Evolutionary conservation across 164 flowering plant species (phyloP), one percentile per base, ranked within the genome.

Genomic region (Taxillus chinensis): DNA sequence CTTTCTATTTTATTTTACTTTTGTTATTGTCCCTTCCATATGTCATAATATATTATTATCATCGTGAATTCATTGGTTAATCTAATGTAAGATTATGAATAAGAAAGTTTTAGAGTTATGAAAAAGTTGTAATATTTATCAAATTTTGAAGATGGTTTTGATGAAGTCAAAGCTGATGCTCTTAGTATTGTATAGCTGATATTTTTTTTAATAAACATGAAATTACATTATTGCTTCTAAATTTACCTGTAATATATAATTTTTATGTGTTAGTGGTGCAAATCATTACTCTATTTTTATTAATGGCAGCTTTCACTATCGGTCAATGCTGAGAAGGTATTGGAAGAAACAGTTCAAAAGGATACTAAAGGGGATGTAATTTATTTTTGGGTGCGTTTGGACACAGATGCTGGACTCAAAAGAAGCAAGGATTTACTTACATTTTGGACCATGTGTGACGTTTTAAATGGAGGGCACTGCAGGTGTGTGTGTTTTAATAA

Each of bases 361-460:
- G 78, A 80, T 57, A 66, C 76, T 62, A 73, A 77, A 71, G 96
- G 96, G 65, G 96, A 95, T 71, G 79, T 78, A 5, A 73, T 95
- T 48, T 95, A 91, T 71, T 95, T 82, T 66, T 95, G 99, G 99
- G 82, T 78, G 42, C 67, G 67, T 50, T 53, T 86, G 63, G 87
- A 80, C 63, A 65, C 74, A 62, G 84, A 81, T 60, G 71, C 63
- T 50, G 79, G 77, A 13, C 64, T 69, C 62, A 41, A 61, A 7
- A 83, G 71, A 67, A 74, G 60, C 64, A 74, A 69, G 58, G 68
- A 75, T 64, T 69, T 46, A 45, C 83, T 71, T 64, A 80, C 89
- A 2, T 93, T 93, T 73, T 93, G 98, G 98, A 86, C 98, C 55
- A 65, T 84, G 64, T 93, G 98, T 72, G 97, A 93, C 74, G 74